These are phyloP conservation scores for Ashbya aceris DNA, from an alignment of 1,139 yeast genomes.

Conservation along the genomic window DNA sequence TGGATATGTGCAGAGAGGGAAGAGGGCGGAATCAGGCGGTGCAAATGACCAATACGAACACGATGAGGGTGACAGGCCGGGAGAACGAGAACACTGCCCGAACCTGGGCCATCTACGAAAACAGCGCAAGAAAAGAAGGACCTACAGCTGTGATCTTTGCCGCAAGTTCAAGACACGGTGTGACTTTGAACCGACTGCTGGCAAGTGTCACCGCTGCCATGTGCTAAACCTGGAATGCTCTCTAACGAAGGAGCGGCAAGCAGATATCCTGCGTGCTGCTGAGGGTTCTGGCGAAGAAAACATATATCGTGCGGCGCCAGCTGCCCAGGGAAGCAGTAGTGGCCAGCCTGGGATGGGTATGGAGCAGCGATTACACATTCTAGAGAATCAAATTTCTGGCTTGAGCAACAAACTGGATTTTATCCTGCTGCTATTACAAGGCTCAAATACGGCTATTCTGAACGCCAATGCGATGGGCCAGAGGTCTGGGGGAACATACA, in stretches of 20 bases:
- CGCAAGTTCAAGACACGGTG: conserved; percentile 47
- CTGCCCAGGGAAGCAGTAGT: no score
- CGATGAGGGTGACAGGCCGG: no score
- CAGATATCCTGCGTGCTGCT: conserved; percentile 16
- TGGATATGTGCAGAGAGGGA: no score
- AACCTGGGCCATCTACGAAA: conserved; percentile 4
- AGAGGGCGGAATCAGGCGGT: no score
- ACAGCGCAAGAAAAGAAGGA: conserved; percentile 35
- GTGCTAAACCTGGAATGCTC: conserved; percentile 40
- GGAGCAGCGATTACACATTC: background rate
- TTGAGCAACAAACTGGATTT: conserved; percentile 22
- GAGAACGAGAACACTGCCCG: no score
- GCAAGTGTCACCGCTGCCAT: conserved; percentile 42
- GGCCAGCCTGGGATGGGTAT: no score
- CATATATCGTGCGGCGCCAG: no score
- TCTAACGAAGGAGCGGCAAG: conserved; percentile 30
- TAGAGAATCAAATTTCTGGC: conserved; percentile 17
- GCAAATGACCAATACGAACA: no score
- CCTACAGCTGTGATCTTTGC: conserved; percentile 43
- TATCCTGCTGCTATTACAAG: conserved; percentile 28
- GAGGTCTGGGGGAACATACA: background rate
- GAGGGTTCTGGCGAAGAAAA: background rate
- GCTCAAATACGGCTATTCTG: conserved; percentile 6
- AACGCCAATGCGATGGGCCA: conserved; percentile 1
- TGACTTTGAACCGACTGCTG: conserved; percentile 35